Evolutionary conservation across 805 yeast genomes (phyloP), one percentile per base, ranked within the genome.

Genomic region (Candida incommunis): DNA sequence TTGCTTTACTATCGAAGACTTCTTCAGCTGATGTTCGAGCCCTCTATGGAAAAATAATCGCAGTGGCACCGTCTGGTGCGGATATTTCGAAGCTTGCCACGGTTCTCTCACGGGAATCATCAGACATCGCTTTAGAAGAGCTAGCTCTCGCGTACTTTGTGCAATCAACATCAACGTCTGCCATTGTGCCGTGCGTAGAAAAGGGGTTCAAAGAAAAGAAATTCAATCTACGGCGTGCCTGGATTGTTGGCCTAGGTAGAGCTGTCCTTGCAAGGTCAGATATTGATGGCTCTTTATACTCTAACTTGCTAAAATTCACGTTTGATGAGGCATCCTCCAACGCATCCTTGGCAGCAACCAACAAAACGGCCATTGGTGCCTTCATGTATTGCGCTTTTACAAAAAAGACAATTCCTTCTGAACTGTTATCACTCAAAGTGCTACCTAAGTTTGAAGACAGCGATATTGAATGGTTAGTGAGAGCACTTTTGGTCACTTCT

Each of bases 151-250:
- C 81, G 0, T 70, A 76, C 9, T 53, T 58, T 9, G 43, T 65
- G 21, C 48, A 52, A 1, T 43, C 48, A n/a, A 48, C 52, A 18
- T 37, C 47, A 23, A 48, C 54, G 22, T 45, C 52, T 1, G 45
- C 55, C 1, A 58, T 83, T 25, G 62, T 60, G n/a, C 37, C 37
- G n/a, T 11, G 18, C 9, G 18, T 31, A 7, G 37, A 31, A 31
- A 61, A 67, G 16, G 96, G 96, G 0, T 63, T 86, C 13, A 57
- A 62, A 13, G 88, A 83, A 31, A 71, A 82, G 53, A 83, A 82
- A 51, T 61, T 71, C 11, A 72, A 72, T 25, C 60, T 83, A 22
- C 73, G 81, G 51, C 76, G 75, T 54, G 63, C 75, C 20, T 90
- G 96, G 96, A 70, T 72, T 45, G 55, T 68, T 29, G 61, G 74